These are phyloP conservation scores for Coemansia sp. DNA, from an alignment of 192 early-diverging fungal species.

Conservation along the genomic window DNA sequence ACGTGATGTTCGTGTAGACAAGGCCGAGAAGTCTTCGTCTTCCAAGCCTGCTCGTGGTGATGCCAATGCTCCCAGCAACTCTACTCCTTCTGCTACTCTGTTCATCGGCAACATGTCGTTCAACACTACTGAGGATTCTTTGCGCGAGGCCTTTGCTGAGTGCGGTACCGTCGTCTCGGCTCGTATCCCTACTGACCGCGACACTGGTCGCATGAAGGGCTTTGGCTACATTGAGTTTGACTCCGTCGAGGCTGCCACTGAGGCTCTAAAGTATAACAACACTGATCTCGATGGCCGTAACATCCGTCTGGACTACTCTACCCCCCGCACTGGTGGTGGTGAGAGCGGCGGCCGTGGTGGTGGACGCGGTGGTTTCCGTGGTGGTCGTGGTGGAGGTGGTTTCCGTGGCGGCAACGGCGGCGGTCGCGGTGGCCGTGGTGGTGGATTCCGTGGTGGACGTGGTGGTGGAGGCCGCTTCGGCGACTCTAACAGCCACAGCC, in stretches of 20 bases:
- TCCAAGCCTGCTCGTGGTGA: conserved; percentile 31
- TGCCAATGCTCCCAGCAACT: conserved; percentile 1
- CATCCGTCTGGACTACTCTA: conserved; percentile 84
- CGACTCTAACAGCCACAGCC: conserved; percentile 5
- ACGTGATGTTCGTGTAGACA: conserved; percentile 76
- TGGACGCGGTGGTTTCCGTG: conserved; percentile 32
- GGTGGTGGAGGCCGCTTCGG: conserved; percentile 18
- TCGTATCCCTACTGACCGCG: conserved; percentile 79
- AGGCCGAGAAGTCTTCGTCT: conserved; percentile 48
- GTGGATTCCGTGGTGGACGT: conserved; percentile 47
- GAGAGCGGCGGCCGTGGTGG: conserved; percentile 49
- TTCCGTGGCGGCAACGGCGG: conserved; percentile 20
- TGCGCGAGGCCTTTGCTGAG: conserved; percentile 90
- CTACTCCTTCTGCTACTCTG: conserved; percentile 59
- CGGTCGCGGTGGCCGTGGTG: conserved; percentile 3
- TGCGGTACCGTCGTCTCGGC: conserved; percentile 87
- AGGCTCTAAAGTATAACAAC: conserved; percentile 86
- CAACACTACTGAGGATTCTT: conserved; percentile 85
- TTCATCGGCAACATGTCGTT: conserved; percentile 88
- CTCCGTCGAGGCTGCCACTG: conserved; percentile 84
- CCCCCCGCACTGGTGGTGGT: conserved; percentile 41
- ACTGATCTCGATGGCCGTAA: conserved; percentile 74
- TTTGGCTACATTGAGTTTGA: conserved; percentile 98
- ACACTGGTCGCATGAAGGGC: conserved; percentile 83
- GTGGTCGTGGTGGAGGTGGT: conserved; percentile 35